Conservation (phyloP, 257 asterid species). For the Sherardia arvensis region DNA sequence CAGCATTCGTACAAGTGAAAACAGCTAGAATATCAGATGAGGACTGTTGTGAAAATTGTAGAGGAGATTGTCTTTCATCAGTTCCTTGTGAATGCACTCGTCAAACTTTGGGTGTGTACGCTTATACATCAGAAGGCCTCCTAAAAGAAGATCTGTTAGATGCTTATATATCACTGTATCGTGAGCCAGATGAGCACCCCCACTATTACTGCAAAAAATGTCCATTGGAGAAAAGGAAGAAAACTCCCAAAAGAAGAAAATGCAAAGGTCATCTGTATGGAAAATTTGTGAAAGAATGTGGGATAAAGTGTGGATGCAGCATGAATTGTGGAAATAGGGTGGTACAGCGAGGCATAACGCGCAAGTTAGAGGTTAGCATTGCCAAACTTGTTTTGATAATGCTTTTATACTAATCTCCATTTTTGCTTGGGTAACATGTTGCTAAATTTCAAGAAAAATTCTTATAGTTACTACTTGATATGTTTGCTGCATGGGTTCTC, state of each 20-base stretch:
- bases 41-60: conserved; percentile 56
- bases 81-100: conserved; percentile 69
- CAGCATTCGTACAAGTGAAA: conserved; percentile 41
- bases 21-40: conserved; percentile 65
- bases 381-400: not conserved
- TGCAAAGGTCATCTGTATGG: conserved; percentile 56
- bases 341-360: conserved; percentile 69
- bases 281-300: conserved; percentile 76
- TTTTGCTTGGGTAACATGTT: not conserved
- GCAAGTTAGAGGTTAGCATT: conserved; percentile 55
- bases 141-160: conserved; percentile 37
- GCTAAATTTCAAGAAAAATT: not conserved
- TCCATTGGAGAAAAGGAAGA: conserved; percentile 70
- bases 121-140: conserved; percentile 55
- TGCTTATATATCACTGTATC: conserved; percentile 36
- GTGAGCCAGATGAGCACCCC: conserved; percentile 26
- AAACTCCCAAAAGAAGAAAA: conserved; percentile 17
- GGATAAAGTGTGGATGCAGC: conserved; percentile 78
- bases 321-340: conserved; percentile 75
- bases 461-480: not conserved
- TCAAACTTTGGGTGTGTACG: conserved; percentile 70
- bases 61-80: conserved; percentile 49
- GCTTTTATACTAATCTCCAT: not conserved
- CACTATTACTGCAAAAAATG: conserved; percentile 46
- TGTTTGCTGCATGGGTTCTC: not conserved